phyloP scores from a whole-genome alignment of 208 protist genomes.

The Crithidia thermophila region DNA sequence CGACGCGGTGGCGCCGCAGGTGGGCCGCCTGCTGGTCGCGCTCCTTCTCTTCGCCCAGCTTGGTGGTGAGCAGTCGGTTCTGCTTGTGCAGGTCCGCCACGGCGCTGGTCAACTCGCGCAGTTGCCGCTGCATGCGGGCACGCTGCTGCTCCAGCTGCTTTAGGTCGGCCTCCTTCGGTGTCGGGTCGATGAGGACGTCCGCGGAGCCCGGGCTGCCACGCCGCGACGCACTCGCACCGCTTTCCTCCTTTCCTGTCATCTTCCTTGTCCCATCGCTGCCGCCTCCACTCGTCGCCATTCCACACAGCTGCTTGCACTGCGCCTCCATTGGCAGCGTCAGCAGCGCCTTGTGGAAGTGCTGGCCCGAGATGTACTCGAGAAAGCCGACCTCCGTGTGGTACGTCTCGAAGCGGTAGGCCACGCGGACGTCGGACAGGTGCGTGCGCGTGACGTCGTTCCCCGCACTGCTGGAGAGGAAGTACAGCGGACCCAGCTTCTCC shows the following conservation, averaged over 20 bases:
- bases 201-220: background rate
- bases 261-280: no score
- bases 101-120: constrained; percentile 58
- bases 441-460: constrained; percentile 84
- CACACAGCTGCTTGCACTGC: constrained; percentile 38
- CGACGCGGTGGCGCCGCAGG: constrained; percentile 52
- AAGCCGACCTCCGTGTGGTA: constrained; percentile 91
- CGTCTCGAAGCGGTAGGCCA: constrained; percentile 91
- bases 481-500: constrained; percentile 83
- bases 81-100: constrained; percentile 70
- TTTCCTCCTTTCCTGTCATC: background rate
- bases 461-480: constrained; percentile 88
- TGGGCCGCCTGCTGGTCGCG: constrained; percentile 72
- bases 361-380: constrained; percentile 81
- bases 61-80: constrained; percentile 83
- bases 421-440: constrained; percentile 87
- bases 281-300: background rate
- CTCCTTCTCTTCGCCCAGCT: constrained; percentile 74
- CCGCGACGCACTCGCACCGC: constrained; percentile 1
- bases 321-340: constrained; percentile 70
- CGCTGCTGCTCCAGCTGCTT: constrained; percentile 62
- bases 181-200: constrained; percentile 69
- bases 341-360: constrained; percentile 74
- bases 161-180: constrained; percentile 72
- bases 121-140: constrained; percentile 62